These are phyloP conservation scores for Beauveria sp. DNA, from an alignment of 2,329 filamentous ascomycete genomes.

Conservation along the genomic window DNA sequence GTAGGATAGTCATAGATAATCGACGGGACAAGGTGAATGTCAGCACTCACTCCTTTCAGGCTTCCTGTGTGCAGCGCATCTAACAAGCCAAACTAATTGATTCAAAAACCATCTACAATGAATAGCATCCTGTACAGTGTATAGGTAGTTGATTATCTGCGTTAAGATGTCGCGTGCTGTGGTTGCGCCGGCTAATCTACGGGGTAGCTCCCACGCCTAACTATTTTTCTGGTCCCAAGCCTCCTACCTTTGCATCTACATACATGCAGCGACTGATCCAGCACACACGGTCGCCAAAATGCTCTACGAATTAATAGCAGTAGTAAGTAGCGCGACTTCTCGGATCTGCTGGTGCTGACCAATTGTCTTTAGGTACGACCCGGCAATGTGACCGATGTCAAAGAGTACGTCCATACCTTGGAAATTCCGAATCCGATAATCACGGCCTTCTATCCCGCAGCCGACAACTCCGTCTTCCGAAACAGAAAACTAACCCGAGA, in stretches of 20 bases:
- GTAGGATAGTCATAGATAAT: constrained; percentile 19
- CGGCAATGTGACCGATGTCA: constrained; percentile 82
- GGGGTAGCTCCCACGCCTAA: constrained; percentile 13
- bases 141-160: not conserved
- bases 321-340: constrained; percentile 53
- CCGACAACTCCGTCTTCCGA: not conserved
- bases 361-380: constrained; percentile 66
- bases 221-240: constrained; percentile 12
- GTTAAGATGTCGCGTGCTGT: not conserved
- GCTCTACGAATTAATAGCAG: constrained; percentile 96
- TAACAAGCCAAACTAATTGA: not conserved
- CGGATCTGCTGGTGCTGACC: not conserved
- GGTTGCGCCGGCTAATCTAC: constrained; percentile 23
- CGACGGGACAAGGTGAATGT: too few relatives aligned
- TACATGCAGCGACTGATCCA: constrained; percentile 1
- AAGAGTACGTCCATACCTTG: constrained; percentile 62
- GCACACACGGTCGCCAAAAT: constrained; percentile 46
- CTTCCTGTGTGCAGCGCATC: not conserved
- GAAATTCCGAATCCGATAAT: not conserved
- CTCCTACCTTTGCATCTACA: not conserved
- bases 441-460: not conserved
- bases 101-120: not conserved
- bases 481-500: constrained; percentile 11
- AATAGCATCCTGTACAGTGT: not conserved
- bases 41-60: not conserved